A percentile compares a stretch with the other conserved stretches of the same genome.
phyloP scores from a whole-genome alignment of 2,329 filamentous ascomycete species.

The Claviceps sorghi region DNA sequence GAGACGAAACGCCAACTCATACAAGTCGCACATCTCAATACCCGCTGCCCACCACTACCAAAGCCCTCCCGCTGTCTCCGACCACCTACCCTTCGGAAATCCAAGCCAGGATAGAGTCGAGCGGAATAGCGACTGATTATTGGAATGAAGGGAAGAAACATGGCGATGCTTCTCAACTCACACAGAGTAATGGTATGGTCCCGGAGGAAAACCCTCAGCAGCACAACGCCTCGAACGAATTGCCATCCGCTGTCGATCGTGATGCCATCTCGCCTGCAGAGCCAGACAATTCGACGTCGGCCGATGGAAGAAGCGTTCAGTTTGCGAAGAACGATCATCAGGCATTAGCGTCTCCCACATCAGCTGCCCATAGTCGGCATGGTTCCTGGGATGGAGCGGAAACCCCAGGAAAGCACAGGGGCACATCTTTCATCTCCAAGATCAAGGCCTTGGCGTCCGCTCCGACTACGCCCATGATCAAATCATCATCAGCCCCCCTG shows the following conservation, averaged over 20 bases:
- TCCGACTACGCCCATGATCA: conserved; percentile 32
- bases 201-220: background rate
- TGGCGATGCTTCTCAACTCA: conserved; percentile 2
- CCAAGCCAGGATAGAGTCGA: background rate
- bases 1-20: conserved; percentile 5
- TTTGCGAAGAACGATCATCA: conserved; percentile 46
- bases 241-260: background rate
- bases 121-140: conserved; percentile 6
- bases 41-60: conserved; percentile 2
- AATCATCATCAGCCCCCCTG: conserved; percentile 18
- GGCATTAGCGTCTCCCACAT: conserved; percentile 28
- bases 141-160: conserved; percentile 10
- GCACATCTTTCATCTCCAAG: conserved; percentile 61
- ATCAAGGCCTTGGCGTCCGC: conserved; percentile 56
- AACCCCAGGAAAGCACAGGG: conserved; percentile 38
- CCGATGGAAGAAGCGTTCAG: conserved; percentile 50
- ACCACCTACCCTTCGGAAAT: conserved; percentile 1
- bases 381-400: conserved; percentile 56
- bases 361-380: conserved; percentile 39
- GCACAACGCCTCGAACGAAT: background rate
- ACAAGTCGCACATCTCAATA: conserved; percentile 4
- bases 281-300: background rate
- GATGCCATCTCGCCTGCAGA: background rate
- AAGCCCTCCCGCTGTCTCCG: conserved; percentile 4
- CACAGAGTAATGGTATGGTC: background rate